Percentiles rank a stretch among this genome's conserved stretches.
These are phyloP conservation scores for Saxophila tyrrhenica DNA, from an alignment of 495 filamentous ascomycete species.

Conservation along the genomic window DNA sequence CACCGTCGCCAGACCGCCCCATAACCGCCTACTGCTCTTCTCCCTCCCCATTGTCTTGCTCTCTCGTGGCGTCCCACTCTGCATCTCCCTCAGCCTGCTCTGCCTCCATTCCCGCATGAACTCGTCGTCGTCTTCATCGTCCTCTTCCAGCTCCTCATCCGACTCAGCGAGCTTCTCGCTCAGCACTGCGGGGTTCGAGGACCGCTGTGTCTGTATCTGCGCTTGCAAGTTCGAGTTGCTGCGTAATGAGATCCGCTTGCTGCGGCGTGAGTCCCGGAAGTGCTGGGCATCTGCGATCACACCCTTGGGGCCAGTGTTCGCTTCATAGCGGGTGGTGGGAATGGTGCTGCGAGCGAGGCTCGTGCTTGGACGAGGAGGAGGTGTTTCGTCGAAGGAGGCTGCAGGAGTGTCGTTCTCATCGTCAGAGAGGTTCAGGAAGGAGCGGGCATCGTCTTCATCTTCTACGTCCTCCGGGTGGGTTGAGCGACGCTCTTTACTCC, in stretches of 20 bases:
- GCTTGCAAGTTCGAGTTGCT: constrained; percentile 7
- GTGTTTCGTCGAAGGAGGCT: constrained; percentile 7
- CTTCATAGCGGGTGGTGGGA: constrained; percentile 38
- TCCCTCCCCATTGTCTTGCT: constrained; percentile 37
- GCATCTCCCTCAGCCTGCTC: constrained; percentile 64
- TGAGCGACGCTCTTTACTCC: constrained; percentile 35
- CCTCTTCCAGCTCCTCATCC: constrained; percentile 1
- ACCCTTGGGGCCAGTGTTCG: constrained; percentile 93
- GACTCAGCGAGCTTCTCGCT: constrained; percentile 7
- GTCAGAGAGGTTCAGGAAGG: constrained; percentile 24
- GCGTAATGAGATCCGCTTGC: constrained; percentile 28
- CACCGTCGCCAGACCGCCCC: constrained; percentile 67
- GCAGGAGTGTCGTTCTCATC: constrained; percentile 40
- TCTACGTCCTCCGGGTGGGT: constrained; percentile 31
- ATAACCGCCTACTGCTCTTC: constrained; percentile 51
- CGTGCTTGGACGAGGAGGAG: constrained; percentile 41
- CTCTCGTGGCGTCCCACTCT: constrained; percentile 27
- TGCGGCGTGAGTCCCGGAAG: constrained; percentile 71
- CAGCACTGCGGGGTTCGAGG: not conserved
- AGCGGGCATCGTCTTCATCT: constrained; percentile 15
- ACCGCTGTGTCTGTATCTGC: constrained; percentile 15
- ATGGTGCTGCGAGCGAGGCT: constrained; percentile 50
- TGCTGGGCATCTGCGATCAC: constrained; percentile 92
- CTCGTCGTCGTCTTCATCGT: constrained; percentile 50
- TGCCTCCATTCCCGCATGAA: constrained; percentile 79